Evolutionary conservation across 768 basidiomycete species (phyloP), one percentile per base, ranked within the genome.

Genomic region (Tephrocybe sp.): DNA sequence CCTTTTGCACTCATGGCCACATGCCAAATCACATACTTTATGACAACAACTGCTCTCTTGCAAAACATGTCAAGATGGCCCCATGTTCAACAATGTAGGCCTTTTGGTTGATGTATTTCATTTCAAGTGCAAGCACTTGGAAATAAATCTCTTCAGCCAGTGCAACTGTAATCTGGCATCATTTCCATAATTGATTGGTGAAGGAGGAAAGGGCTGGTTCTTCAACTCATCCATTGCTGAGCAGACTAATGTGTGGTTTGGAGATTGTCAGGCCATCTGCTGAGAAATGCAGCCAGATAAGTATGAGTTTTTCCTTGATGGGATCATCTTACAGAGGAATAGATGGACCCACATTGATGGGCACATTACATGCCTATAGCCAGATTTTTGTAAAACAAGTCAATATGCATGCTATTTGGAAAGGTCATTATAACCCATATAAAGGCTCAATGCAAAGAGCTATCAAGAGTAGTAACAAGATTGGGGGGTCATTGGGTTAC

Each of bases 151-250:
- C 0, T 51, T 60, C 16, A 69, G 69, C 26, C 48, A 55, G 1
- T 2, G 19, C 8, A 37, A 66, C 37, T 72, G 69, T 54, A 69
- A 69, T 47, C 68, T 69, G 0, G 67, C 59, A 45, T 18, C 40
- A 0, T 77, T 66, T 52, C 64, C 63, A 3, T 72, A 76, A 30
- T 60, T 79, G 4, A 21, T 40, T 0, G 56, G 38, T 1, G 51
- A 60, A 9, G 58, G 65, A 9, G 57, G 55, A 0, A 55, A 57
- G 9, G 28, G 24, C 4, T 79, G 73, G 73, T 36, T 45, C 0
- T 77, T 79, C 58, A 79, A 77, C 28, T 74, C 68, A 0, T 77
- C 72, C 0, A 57, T 62, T 4, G 69, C 73, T 0, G 71, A 78
- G 41, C 74, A 76, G 46, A 57, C 64, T 0, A 78, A 78, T 52